A percentile compares a stretch with the other conserved stretches of the same genome.
phyloP scores from a whole-genome alignment of 768 basidiomycete species.

The Lactarius sanguifluus region DNA sequence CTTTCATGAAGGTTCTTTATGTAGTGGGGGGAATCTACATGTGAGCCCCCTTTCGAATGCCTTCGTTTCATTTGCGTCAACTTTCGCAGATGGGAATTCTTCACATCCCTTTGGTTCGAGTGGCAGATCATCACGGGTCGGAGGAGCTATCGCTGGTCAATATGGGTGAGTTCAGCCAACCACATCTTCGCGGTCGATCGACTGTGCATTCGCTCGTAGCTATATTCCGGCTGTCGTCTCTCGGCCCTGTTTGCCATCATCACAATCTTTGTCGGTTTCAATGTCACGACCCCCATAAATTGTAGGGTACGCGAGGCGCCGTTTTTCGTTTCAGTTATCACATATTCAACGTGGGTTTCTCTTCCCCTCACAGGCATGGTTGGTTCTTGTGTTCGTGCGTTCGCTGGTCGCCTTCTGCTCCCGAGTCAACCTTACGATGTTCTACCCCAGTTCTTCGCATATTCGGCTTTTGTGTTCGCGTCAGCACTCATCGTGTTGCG shows the following conservation, averaged over 20 bases:
- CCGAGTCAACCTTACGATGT: neutral
- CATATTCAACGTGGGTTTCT: neutral
- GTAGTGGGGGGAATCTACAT: conserved; percentile 23
- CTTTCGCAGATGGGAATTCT: conserved; percentile 21
- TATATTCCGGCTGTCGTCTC: conserved; percentile 25
- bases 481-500: conserved; percentile 25
- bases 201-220: neutral
- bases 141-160: conserved; percentile 23
- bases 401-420: neutral
- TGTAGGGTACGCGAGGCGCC: conserved; percentile 15
- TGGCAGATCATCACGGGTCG: conserved; percentile 23
- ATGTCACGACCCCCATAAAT: conserved; percentile 6
- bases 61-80: neutral
- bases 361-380: neutral
- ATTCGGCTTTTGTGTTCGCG: conserved; percentile 25
- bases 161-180: conserved; percentile 15
- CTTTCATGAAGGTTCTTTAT: conserved; percentile 21
- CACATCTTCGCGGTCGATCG: neutral
- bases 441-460: conserved; percentile 17
- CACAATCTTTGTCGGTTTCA: conserved; percentile 22
- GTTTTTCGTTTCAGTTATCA: neutral
- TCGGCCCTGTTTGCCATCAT: conserved; percentile 19
- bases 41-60: neutral
- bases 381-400: conserved; percentile 19
- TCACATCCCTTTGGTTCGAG: conserved; percentile 22